A percentile compares a stretch with the other conserved stretches of the same genome.
Conservation (phyloP, 306 rosid genomes). For the Alnus glutinosa region DNA sequence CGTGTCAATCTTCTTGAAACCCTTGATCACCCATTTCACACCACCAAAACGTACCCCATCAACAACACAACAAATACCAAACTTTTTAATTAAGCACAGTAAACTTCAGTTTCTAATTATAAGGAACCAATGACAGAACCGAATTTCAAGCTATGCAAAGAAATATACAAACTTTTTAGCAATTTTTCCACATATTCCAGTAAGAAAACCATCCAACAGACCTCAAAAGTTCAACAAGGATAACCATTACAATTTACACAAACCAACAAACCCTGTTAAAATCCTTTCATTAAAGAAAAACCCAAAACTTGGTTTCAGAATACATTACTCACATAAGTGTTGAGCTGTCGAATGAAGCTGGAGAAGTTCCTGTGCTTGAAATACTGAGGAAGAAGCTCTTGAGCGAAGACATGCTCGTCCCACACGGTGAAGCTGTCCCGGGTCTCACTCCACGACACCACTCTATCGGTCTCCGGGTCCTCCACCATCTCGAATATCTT, state of each 20-base stretch:
- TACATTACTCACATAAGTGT: slow-evolving; percentile 64
- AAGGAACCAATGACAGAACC: neutral
- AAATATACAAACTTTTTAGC: neutral
- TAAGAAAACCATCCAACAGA: neutral
- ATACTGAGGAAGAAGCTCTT: slow-evolving; percentile 64
- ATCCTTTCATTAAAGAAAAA: neutral
- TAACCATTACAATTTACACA: too few relatives aligned
- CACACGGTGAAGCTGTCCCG: slow-evolving; percentile 77
- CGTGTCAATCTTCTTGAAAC: slow-evolving; percentile 82
- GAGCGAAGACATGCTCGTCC: slow-evolving; percentile 81
- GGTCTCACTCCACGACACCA: slow-evolving; percentile 75
- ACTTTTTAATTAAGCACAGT: neutral
- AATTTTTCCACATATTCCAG: neutral
- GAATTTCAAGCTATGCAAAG: neutral
- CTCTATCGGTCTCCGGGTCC: slow-evolving; percentile 67
- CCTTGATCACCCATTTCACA: slow-evolving; percentile 41
- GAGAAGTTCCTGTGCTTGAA: slow-evolving; percentile 90
- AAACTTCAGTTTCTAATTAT: neutral
- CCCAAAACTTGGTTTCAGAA: neutral
- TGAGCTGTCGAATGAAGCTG: slow-evolving; percentile 98
- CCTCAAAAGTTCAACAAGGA: neutral
- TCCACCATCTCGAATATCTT: slow-evolving; percentile 90
- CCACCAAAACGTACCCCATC: neutral
- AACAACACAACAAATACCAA: neutral
- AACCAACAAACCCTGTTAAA: too few relatives aligned